phyloP scores from a whole-genome alignment of 2,329 filamentous ascomycete species.

The Sporothrix euskadiensis region DNA sequence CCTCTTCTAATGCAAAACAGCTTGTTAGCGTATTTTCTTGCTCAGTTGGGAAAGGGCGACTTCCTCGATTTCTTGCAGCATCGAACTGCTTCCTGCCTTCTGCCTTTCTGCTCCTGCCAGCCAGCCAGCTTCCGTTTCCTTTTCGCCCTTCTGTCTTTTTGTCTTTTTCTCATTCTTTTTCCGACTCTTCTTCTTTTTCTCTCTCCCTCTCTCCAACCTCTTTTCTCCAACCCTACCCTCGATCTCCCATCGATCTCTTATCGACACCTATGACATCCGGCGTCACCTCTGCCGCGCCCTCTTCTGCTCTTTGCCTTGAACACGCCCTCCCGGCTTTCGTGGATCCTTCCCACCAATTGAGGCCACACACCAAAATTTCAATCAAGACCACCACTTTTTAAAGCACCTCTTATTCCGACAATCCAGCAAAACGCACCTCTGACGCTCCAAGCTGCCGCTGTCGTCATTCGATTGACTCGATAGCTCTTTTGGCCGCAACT shows the following conservation, averaged over 20 bases:
- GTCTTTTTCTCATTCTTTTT: background rate
- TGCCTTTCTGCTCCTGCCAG: background rate
- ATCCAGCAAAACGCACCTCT: background rate
- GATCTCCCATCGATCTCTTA: background rate
- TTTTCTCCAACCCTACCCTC: background rate
- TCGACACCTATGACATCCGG: constrained; percentile 2
- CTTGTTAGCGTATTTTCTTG: constrained; percentile 13
- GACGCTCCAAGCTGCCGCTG: constrained; percentile 2
- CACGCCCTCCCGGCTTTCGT: background rate
- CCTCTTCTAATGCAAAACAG: background rate
- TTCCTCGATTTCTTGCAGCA: constrained; percentile 2
- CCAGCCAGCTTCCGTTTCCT: constrained; percentile 15
- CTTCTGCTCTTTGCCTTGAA: background rate
- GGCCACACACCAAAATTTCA: constrained; percentile 5
- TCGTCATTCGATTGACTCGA: constrained; percentile 18
- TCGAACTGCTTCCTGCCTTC: background rate
- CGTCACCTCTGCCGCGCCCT: background rate
- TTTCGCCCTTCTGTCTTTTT: constrained; percentile 12
- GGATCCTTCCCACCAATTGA: constrained; percentile 9
- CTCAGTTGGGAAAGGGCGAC: constrained; percentile 11
- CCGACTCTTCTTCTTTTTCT: background rate
- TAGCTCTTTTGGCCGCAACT: background rate
- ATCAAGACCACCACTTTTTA: background rate
- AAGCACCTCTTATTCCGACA: background rate
- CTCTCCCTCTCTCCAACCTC: background rate